These are phyloP conservation scores for Curvularia sp. DNA, from an alignment of 2,329 filamentous ascomycete species.

Conservation along the genomic window DNA sequence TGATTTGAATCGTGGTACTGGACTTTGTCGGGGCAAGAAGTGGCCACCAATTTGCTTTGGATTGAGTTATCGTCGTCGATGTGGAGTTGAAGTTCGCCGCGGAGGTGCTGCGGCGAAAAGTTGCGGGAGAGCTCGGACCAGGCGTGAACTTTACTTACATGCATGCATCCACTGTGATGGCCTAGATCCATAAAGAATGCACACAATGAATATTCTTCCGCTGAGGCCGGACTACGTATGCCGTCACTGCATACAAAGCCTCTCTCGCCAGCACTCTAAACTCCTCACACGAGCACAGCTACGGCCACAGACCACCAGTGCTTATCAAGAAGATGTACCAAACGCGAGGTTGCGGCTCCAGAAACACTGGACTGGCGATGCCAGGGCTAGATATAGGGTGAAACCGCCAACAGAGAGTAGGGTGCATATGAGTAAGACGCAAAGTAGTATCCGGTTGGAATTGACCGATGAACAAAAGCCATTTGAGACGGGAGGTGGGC, in stretches of 20 bases:
- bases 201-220: constrained; percentile 22
- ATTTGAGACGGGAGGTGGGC: neutral
- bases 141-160: constrained; percentile 16
- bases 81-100: constrained; percentile 15
- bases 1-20: neutral
- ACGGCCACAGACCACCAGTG: constrained; percentile 10
- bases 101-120: constrained; percentile 43
- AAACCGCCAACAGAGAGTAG: constrained; percentile 1
- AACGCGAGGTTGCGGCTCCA: constrained; percentile 14
- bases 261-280: constrained; percentile 11
- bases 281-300: constrained; percentile 6
- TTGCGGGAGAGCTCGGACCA: constrained; percentile 35
- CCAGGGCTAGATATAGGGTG: neutral
- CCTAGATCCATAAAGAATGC: neutral
- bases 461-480: constrained; percentile 4
- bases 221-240: constrained; percentile 30
- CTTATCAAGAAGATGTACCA: constrained; percentile 11
- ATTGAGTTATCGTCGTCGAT: neutral
- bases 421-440: constrained; percentile 14
- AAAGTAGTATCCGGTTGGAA: neutral
- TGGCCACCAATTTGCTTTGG: neutral
- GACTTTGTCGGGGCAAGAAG: neutral
- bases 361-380: constrained; percentile 17
- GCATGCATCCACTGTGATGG: neutral
- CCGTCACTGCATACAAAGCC: constrained; percentile 23